Percentiles rank a stretch among this genome's conserved stretches.
Evolutionary conservation across 2,329 filamentous ascomycete species (phyloP).

Genomic region (Diatrype stigma): DNA sequence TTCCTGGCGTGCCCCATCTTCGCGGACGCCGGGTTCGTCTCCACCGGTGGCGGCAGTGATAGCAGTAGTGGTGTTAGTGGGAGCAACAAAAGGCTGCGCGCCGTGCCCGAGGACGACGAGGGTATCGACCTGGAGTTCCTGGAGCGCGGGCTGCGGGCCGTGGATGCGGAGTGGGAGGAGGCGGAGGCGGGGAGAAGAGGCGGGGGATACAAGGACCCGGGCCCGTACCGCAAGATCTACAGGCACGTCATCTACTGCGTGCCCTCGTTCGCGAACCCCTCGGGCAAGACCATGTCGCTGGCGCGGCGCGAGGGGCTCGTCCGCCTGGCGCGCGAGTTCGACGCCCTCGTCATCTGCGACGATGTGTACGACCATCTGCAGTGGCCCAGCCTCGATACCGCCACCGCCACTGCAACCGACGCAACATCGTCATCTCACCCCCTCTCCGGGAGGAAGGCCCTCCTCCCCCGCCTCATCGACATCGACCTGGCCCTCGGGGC

Average conservation of each 20-base stretch:
- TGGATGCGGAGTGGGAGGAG: constrained; percentile 5
- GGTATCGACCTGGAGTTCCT: constrained; percentile 60
- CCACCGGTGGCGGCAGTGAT: constrained; percentile 33
- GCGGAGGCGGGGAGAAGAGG: not conserved
- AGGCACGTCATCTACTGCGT: constrained; percentile 85
- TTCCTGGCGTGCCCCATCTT: constrained; percentile 84
- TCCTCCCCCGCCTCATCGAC: constrained; percentile 74
- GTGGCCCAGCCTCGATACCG: constrained; percentile 50
- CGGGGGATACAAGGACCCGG: constrained; percentile 50
- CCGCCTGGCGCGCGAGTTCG: constrained; percentile 68
- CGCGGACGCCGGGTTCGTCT: constrained; percentile 69
- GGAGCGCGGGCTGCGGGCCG: constrained; percentile 8
- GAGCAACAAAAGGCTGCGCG: too few relatives aligned
- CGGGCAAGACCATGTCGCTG: constrained; percentile 75
- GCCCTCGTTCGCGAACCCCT: constrained; percentile 86
- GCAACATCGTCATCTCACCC: not conserved
- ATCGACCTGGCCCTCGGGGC: constrained; percentile 67
- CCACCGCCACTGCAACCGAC: not conserved
- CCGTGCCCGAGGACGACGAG: constrained; percentile 71
- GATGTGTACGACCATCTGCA: constrained; percentile 94
- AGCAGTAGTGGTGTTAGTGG: too few relatives aligned
- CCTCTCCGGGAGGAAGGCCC: constrained; percentile 31
- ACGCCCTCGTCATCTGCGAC: constrained; percentile 81
- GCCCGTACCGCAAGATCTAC: constrained; percentile 70
- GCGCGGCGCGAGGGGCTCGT: constrained; percentile 65